Evolutionary conservation across 129 eudicot species (phyloP), one percentile per base, ranked within the genome.

Genomic region (Heracleum sosnowskyi): DNA sequence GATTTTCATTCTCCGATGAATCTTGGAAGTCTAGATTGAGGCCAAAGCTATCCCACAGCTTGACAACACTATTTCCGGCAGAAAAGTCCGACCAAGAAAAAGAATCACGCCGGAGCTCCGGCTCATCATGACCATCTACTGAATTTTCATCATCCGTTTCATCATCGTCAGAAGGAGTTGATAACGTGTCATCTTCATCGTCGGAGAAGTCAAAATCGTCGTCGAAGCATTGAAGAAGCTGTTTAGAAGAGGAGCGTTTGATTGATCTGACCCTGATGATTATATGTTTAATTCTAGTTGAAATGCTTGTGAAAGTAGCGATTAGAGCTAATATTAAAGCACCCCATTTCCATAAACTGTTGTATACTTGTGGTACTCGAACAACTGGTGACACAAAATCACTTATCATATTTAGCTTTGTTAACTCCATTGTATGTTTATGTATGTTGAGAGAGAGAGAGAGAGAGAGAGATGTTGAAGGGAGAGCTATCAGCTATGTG

Each of bases 31-130:
- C 91, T 60, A 89, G 51, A 1, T 87, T 86, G 78, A 93, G 86
- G 0, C 92, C 91, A 22, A 93, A 81, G 62, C 97, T 87, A 73
- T 94, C 98, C 98, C 98, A 94, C 31, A 94, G 77, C 89, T 88
- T 89, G 4, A 94, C 98, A 33, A 94, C 98, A 51, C 88, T 89
- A 26, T 87, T 89, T 4, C 93, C 93, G 72, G 86, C 83, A 0
- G 92, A 34, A 51, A 93, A 89, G 20, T 93, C 98, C 78, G 92
- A 82, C 97, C 88, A 89, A 2, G 90, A 80, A 18, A 87, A 87
- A 73, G 84, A 31, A 11, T 83, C 83, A 15, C 88, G 87, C 31
- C 88, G 89, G 80, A 87, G 88, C 44, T 77, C 83, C 66, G 79
- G 87, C 76, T 77, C 77, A 70, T 89, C 83, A n/a, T 86, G 84